Base-by-base conservation (phyloP, 2,329 filamentous ascomycete genomes). In the Calonectria crousiana region DNA sequence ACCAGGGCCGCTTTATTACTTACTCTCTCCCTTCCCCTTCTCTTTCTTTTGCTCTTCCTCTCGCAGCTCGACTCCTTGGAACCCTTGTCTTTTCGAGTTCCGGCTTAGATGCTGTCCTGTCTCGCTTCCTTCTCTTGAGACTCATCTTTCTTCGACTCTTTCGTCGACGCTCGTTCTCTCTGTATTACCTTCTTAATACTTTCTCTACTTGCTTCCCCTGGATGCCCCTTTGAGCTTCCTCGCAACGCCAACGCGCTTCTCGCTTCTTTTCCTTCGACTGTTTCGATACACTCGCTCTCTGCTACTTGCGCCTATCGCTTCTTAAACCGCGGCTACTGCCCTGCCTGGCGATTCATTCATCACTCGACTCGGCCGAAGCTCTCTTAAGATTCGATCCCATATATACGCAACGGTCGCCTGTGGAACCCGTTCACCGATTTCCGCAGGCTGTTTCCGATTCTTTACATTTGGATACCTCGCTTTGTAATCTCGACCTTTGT, bases 111-210 rank as follows among this genome's bases (percentile, higher is more conserved):
- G 79, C 77, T 74, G 78, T 77, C 76, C 71, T 73, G 78, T 75
- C 77, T 79, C 70, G 70, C 74, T 78, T 78, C 74, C 76, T 78
- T 75, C 78, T 77, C 78, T 80, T 82, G 75, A 82, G 79, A 80
- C 76, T 69, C 74, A 67, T 76, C 73, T 75, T 81, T 75, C 74
- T 79, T 79, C 75, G 76, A 70, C 78, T 62, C 56, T 75, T 80
- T 78, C 75, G 78, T 79, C 79, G 79, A 83, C 83, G 73, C 78
- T 83, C 82, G 77, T 83, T 84, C 78, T 75, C 71, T 73, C 72
- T 78, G 72, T 82, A 82, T 79, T 78, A 75, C 77, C 76, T 80
- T 80, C 78, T 75, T 81, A 80, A 82, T 82, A 83, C 78, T 81
- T 83, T 78, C 76, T 81, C 79, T 77, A 74, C 76, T 81, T 76